Percentiles rank a stretch among this genome's conserved stretches.
phyloP scores from a whole-genome alignment of 306 rosid species.

The Senna tora region DNA sequence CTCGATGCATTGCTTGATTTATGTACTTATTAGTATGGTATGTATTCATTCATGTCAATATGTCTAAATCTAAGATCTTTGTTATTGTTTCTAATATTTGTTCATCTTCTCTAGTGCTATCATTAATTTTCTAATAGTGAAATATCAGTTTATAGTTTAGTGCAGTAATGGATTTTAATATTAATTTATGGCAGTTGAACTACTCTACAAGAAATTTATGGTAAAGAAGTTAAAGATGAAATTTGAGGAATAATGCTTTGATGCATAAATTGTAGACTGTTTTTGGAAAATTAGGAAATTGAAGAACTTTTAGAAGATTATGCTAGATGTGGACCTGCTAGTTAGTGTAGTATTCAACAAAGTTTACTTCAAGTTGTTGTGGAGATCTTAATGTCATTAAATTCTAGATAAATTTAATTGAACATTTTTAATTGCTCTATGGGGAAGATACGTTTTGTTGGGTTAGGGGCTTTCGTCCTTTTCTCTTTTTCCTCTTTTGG shows the following conservation, averaged over 20 bases:
- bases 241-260: constrained; percentile 10
- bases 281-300: constrained; percentile 11
- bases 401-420: neutral
- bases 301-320: constrained; percentile 8
- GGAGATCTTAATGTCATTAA: constrained; percentile 26
- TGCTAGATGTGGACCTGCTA: constrained; percentile 29
- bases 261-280: constrained; percentile 12
- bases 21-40: too few relatives aligned
- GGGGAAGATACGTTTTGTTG: too few relatives aligned
- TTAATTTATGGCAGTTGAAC: constrained; percentile 20
- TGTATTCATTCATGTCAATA: constrained; percentile 16
- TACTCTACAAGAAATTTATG: neutral
- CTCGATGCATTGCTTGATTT: constrained; percentile 84
- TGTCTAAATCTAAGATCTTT: constrained; percentile 28
- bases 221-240: too few relatives aligned
- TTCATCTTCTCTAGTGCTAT: neutral
- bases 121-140: constrained; percentile 20
- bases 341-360: constrained; percentile 17
- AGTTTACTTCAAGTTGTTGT: constrained; percentile 24
- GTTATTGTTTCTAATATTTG: neutral
- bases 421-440: too few relatives aligned
- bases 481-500: too few relatives aligned
- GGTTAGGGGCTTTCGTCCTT: too few relatives aligned
- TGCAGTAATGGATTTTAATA: constrained; percentile 6
- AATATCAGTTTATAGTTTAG: constrained; percentile 16